Evolutionary conservation across 2,329 filamentous ascomycete genomes (phyloP), one percentile per base, ranked within the genome.

Genomic region (Ploettnerulaceae sp.): DNA sequence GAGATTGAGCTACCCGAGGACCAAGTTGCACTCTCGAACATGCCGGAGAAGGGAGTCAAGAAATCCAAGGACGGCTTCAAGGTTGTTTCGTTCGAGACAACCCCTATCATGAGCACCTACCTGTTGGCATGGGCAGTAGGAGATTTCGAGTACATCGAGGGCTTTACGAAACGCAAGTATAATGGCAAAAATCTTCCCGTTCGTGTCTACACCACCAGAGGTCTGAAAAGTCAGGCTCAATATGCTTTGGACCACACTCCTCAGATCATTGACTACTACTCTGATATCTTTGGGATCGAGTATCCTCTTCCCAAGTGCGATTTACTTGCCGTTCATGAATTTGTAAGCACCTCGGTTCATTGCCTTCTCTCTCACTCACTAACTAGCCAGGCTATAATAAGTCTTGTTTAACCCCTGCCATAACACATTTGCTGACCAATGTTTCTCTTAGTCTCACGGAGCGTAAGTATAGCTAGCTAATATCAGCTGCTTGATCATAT

Each of bases 81-180:
- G 58, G 66, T 75, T 28, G 85, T 95, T 26, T 77, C 80, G 2
- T 96, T 96, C 57, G 86, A 93, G 62, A 81, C 77, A 44, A 89
- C 87, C 9, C 90, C 90, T 1, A 70, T 90, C 59, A 96, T 96
- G 90, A 93, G 87, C 71, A 95, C 86, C 11, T 85, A 95, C 68
- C 79, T 96, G 22, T 73, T 94, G 20, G 89, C 90, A 17, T 96
- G 93, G 93, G 90, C 91, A 17, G 79, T 96, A 52, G 93, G 93
- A 48, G 91, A 98, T 66, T 97, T 98, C 55, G 91, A 97, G 68
- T 95, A 95, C 60, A 82, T 97, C 45, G 93, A 98, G 70, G 86
- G 85, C 43, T 86, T 87, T 64, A 98, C 93, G 3, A 78, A 89
- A 62, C 83, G 91, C 58, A 83, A 85, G 66, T 97, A 98, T 70